Percentiles rank a stretch among this genome's conserved stretches.
These are phyloP conservation scores for Kokia cookei DNA, from an alignment of 441 rosid genomes.

Conservation along the genomic window DNA sequence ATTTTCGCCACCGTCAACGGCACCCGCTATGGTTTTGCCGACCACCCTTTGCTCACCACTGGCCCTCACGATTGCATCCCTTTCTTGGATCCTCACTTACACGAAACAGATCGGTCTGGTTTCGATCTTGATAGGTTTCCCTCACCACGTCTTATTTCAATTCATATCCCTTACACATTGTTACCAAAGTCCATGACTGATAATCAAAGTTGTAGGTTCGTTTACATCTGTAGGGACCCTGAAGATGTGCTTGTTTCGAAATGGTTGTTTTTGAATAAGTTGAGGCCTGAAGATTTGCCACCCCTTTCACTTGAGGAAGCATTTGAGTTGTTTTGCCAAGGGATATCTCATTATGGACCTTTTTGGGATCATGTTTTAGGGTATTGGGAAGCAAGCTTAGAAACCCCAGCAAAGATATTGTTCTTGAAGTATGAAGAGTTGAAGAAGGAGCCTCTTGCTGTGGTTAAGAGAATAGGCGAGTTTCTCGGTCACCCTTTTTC, in stretches of 20 bases:
- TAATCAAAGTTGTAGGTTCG: conserved; percentile 6
- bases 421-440: conserved; percentile 29
- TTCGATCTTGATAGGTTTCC: neutral
- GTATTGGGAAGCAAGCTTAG: conserved; percentile 23
- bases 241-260: conserved; percentile 29
- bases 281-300: neutral
- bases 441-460: conserved; percentile 14
- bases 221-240: conserved; percentile 26
- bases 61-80: conserved; percentile 29
- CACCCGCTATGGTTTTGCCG: neutral
- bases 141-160: conserved; percentile 18
- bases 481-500: conserved; percentile 22
- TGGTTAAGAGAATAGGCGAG: conserved; percentile 17
- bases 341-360: conserved; percentile 13
- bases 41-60: conserved; percentile 18
- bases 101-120: neutral
- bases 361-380: conserved; percentile 30
- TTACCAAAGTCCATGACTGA: conserved; percentile 9
- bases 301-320: neutral
- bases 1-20: conserved; percentile 21
- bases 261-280: conserved; percentile 16
- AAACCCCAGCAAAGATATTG: conserved; percentile 9
- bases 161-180: conserved; percentile 17
- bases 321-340: conserved; percentile 16
- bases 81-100: conserved; percentile 17